Base-by-base conservation (phyloP, 2,329 filamentous ascomycete species). In the Exophiala sideris region DNA sequence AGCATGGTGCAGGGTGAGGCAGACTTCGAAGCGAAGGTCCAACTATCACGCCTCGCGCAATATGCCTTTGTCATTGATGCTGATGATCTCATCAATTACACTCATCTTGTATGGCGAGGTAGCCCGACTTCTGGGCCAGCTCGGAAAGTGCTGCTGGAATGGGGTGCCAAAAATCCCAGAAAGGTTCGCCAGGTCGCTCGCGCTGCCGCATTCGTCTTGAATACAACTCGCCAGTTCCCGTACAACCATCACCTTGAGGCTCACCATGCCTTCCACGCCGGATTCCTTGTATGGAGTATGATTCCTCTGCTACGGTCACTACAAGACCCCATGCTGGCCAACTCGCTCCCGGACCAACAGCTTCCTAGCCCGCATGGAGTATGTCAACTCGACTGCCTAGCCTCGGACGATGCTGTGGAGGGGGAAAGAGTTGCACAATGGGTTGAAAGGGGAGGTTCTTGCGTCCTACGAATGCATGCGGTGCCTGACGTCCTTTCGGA, bases 61-160 rank as follows among this genome's bases (percentile, higher is more conserved):
- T 18, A 18, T 18, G 16, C 16, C 16, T 18, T 18, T 18, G 16
- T 55, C 10, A 46, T 29, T 20, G 48, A n/a, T 0, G 47, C 47
- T 1, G 42, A 29, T 6, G 48, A 46, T 18, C 24, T 50, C 1
- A 50, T 50, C 47, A 38, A 55, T 18, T 55, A 35, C 40, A 39
- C 50, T 4, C 44, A 52, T 39, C 47, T 36, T 8, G n/a, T 40
- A 10, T 34, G 35, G 1, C 47, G 40, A 3, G 9, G 32, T 5
- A 18, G 41, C 3, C 16, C 21, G 11, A 39, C 49, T 10, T 24
- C 40, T 1, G 32, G 21, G 3, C 35, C 18, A 16, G 34, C 38
- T 2, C 20, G 7, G 5, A 14, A 32, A 2, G 39, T 12, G 5
- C 49, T 54, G 39, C 36, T 9, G 12, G 16, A 36, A 1, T 54